phyloP scores from a whole-genome alignment of 306 rosid species.

The Pueraria montana region DNA sequence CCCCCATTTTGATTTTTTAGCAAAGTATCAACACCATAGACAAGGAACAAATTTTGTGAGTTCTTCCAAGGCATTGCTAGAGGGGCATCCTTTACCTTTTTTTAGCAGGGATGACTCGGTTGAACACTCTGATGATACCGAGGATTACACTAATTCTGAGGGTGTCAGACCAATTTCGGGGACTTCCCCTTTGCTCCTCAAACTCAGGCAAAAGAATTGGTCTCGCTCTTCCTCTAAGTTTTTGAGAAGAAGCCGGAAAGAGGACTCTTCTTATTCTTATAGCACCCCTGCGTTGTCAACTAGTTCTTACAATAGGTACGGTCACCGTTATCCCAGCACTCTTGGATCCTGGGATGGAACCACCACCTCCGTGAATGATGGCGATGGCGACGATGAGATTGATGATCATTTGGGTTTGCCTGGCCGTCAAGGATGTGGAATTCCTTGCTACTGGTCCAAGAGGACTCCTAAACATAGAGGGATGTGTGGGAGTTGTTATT shows the following conservation, averaged over 20 bases:
- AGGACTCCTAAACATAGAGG: constrained; percentile 79
- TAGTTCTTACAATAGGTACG: constrained; percentile 78
- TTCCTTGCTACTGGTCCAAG: constrained; percentile 96
- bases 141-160: constrained; percentile 75
- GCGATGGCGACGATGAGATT: constrained; percentile 76
- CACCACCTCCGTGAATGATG: constrained; percentile 75
- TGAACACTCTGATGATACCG: constrained; percentile 80
- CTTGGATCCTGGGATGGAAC: constrained; percentile 96
- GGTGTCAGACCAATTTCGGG: constrained; percentile 63
- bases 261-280: constrained; percentile 86
- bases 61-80: constrained; percentile 53
- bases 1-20: constrained; percentile 59
- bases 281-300: constrained; percentile 98
- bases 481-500: constrained; percentile 76
- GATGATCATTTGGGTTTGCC: constrained; percentile 81
- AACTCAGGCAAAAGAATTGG: constrained; percentile 74
- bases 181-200: constrained; percentile 75
- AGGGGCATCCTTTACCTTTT: constrained; percentile 56
- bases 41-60: constrained; percentile 50
- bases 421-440: constrained; percentile 91
- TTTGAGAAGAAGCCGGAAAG: constrained; percentile 62
- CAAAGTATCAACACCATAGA: constrained; percentile 52
- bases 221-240: constrained; percentile 69
- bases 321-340: constrained; percentile 74
- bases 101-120: constrained; percentile 65